Evolutionary conservation across 768 basidiomycete genomes (phyloP).

Genomic region (Auriscalpium vulgare): DNA sequence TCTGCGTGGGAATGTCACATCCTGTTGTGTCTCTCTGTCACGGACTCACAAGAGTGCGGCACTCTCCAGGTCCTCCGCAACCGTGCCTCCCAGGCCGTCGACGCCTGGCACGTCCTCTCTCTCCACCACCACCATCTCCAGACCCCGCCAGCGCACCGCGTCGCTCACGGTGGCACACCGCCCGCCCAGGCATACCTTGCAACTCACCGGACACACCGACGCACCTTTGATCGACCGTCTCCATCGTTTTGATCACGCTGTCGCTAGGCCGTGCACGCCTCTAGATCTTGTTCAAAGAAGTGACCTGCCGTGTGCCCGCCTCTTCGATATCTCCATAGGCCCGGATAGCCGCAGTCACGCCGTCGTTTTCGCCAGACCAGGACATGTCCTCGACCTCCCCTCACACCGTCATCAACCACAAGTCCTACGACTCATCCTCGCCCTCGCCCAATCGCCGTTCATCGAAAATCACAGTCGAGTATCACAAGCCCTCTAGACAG

Average conservation of each 20-base stretch:
- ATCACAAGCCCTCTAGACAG: constrained; percentile 66
- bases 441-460: constrained; percentile 11
- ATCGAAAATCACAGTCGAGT: constrained; percentile 48
- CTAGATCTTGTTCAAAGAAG: background rate
- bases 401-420: constrained; percentile 14
- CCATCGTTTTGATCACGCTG: background rate
- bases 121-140: background rate
- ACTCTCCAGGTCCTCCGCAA: background rate
- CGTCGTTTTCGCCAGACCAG: background rate
- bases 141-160: background rate
- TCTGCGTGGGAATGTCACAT: background rate
- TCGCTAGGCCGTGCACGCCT: background rate
- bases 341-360: background rate
- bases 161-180: background rate
- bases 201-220: background rate
- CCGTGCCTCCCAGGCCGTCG: background rate
- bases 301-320: background rate
- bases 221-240: background rate
- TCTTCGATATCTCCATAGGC: background rate
- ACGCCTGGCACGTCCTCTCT: background rate
- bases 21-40: background rate
- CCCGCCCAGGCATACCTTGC: background rate
- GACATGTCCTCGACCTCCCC: constrained; percentile 13
- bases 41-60: background rate
- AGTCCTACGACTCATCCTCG: constrained; percentile 9